Evolutionary conservation across 2,329 filamentous ascomycete genomes (phyloP).

Genomic region (Aspergillus vadensis): DNA sequence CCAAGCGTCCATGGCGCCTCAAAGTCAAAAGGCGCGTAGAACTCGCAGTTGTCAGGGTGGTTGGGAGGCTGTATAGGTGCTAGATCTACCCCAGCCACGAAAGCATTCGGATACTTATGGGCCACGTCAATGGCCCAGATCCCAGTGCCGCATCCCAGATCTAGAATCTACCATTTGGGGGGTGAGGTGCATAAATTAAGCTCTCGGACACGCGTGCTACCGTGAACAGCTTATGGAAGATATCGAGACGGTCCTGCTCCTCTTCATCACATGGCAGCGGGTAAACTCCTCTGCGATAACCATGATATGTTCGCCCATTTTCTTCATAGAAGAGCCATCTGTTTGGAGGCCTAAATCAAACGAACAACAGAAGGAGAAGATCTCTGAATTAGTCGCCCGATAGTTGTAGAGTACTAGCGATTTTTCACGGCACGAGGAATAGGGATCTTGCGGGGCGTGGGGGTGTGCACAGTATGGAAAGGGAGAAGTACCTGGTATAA

Average conservation of each 20-base stretch:
- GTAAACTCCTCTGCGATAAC: constrained; percentile 68
- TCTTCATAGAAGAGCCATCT: constrained; percentile 56
- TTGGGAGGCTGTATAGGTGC: constrained; percentile 66
- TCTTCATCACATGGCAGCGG: constrained; percentile 76
- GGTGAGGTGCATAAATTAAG: constrained; percentile 45
- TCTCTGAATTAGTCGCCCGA: constrained; percentile 21
- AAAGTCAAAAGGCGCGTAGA: constrained; percentile 71
- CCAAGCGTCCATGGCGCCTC: constrained; percentile 72
- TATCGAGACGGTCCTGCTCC: constrained; percentile 77
- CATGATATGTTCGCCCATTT: constrained; percentile 71
- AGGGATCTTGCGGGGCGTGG: neutral
- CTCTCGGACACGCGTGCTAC: constrained; percentile 59
- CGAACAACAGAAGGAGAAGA: constrained; percentile 3
- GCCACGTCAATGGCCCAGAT: constrained; percentile 91
- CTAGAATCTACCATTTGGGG: constrained; percentile 55
- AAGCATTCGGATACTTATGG: constrained; percentile 62
- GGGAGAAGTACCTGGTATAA: constrained; percentile 27
- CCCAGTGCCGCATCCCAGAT: constrained; percentile 81
- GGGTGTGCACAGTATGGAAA: constrained; percentile 5
- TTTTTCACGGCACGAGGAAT: neutral
- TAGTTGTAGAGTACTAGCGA: neutral
- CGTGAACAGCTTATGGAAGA: constrained; percentile 76
- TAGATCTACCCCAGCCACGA: constrained; percentile 64
- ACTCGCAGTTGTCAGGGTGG: constrained; percentile 69
- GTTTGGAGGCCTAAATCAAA: constrained; percentile 34